Base-by-base conservation (phyloP, 441 rosid species). In the Syzygium malaccense region DNA sequence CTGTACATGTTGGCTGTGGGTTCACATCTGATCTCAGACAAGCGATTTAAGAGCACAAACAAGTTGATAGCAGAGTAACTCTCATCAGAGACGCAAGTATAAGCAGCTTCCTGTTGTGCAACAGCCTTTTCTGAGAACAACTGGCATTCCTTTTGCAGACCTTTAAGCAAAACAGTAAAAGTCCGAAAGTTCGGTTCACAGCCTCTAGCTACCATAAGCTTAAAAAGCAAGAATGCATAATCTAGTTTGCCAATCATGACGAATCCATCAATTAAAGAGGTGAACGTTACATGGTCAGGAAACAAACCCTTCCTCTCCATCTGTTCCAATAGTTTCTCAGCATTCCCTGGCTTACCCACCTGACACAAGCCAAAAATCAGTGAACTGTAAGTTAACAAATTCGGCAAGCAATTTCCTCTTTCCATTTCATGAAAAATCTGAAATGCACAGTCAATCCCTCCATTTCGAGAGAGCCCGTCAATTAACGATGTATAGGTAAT, bases 401-500 rank as follows among this genome's bases (percentile, higher is more conserved):
- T 94, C 8, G 96, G 95, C 89, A 89, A 56, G 90, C 96, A 93
- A 71, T 90, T 88, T n/a, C 71, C 90, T 68, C 87, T 86, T 86
- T 92, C 92, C 97, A 95, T 94, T 90, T 92, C 93, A 85, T 89
- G 89, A 86, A 94, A 94, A 90, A 93, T 89, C 92, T 91, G 88
- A 62, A 94, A 92, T 57, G 95, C 96, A 90, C 75, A 88, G 83
- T 90, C 71, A 20, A 91, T 88, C 45, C 86, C 91, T 51, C 92
- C 93, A 91, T 92, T 93, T 90, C 86, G 91, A 83, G 94, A 93
- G 5, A 91, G 91, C 55, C 96, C 96, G 32, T 92, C 90, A 55
- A 95, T 93, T 92, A 94, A 91, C 75, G 95, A 94, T 4, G 96
- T 92, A 87, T 93, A 95, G 71, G 96, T 94, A 86, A 94, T 91